phyloP scores from a whole-genome alignment of 75 land plant genomes.

The Ceratopteris richardii region DNA sequence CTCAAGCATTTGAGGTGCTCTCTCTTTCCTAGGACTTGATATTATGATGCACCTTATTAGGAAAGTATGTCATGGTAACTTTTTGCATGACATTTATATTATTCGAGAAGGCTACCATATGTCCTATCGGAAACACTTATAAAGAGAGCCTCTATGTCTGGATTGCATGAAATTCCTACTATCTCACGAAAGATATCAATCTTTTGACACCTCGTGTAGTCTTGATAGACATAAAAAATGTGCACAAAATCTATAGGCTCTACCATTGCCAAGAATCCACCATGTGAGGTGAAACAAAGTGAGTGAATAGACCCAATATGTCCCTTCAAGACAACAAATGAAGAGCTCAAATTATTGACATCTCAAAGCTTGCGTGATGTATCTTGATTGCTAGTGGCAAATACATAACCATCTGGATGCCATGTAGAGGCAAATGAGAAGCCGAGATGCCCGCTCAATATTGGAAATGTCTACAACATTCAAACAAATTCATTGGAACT shows the following conservation, averaged over 20 bases:
- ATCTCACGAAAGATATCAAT: slow-evolving; percentile 97
- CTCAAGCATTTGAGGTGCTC: too few relatives aligned
- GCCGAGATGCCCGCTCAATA: slow-evolving; percentile 77
- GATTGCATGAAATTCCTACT: slow-evolving; percentile 89
- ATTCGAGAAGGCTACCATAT: slow-evolving; percentile 89
- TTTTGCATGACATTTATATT: slow-evolving; percentile 40
- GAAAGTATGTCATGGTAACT: slow-evolving; percentile 60
- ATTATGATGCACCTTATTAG: too few relatives aligned
- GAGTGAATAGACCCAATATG: slow-evolving; percentile 87
- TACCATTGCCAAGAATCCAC: slow-evolving; percentile 89
- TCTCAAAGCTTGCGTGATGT: slow-evolving; percentile 93
- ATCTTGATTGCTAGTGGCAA: slow-evolving; percentile 96
- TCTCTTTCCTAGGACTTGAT: too few relatives aligned
- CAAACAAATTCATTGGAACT: too few relatives aligned
- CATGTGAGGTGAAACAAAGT: slow-evolving; percentile 76
- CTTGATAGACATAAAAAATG: too few relatives aligned
- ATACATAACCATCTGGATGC: slow-evolving; percentile 81
- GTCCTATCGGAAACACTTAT: slow-evolving; percentile 93
- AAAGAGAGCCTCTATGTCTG: slow-evolving; percentile 80
- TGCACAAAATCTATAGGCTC: slow-evolving; percentile 99
- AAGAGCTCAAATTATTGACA: slow-evolving; percentile 58
- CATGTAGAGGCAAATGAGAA: slow-evolving; percentile 93
- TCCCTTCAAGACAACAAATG: too few relatives aligned
- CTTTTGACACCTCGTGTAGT: too few relatives aligned
- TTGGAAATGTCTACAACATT: slow-evolving; percentile 65